Evolutionary conservation across 1,284 basidiomycete genomes (phyloP).

Genomic region (Sphaerobolus stellatus): DNA sequence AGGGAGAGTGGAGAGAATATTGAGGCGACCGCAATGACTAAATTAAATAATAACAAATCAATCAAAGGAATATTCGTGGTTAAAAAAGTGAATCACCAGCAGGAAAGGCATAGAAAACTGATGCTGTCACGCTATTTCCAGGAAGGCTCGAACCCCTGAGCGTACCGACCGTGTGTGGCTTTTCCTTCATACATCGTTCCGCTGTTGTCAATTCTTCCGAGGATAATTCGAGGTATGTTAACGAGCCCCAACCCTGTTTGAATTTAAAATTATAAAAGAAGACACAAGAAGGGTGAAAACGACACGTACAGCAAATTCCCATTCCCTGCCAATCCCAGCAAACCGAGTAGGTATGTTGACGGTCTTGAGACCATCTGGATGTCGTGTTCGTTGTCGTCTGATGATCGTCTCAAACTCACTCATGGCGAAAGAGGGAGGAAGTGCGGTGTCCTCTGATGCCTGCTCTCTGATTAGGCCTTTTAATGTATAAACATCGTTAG

Average conservation of each 20-base stretch:
- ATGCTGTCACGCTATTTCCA: slow-evolving; percentile 8
- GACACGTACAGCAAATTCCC: slow-evolving; percentile 53
- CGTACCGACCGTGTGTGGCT: slow-evolving; percentile 33
- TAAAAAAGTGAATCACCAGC: slow-evolving; percentile 54
- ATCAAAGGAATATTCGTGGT: slow-evolving; percentile 43
- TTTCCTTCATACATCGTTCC: slow-evolving; percentile 29
- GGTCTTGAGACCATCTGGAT: slow-evolving; percentile 44
- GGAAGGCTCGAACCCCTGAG: slow-evolving; percentile 8
- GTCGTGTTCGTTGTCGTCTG: slow-evolving; percentile 54
- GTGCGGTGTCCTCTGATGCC: neutral
- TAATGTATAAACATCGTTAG: no score
- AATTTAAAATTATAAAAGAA: neutral
- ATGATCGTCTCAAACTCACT: slow-evolving; percentile 55
- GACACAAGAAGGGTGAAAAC: neutral
- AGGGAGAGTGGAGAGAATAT: slow-evolving; percentile 59
- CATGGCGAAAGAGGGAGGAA: slow-evolving; percentile 45
- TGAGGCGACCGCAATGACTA: neutral
- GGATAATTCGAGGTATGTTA: slow-evolving; percentile 44
- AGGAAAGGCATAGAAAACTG: slow-evolving; percentile 68
- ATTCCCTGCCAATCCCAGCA: slow-evolving; percentile 59
- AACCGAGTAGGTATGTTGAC: slow-evolving; percentile 55
- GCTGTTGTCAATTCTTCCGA: slow-evolving; percentile 29
- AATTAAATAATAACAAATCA: slow-evolving; percentile 5
- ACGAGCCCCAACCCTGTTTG: slow-evolving; percentile 53
- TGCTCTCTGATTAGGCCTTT: no score